These are phyloP conservation scores for Phytopythium oedochilum DNA, from an alignment of 352 stramenopile genomes.

Conservation along the genomic window DNA sequence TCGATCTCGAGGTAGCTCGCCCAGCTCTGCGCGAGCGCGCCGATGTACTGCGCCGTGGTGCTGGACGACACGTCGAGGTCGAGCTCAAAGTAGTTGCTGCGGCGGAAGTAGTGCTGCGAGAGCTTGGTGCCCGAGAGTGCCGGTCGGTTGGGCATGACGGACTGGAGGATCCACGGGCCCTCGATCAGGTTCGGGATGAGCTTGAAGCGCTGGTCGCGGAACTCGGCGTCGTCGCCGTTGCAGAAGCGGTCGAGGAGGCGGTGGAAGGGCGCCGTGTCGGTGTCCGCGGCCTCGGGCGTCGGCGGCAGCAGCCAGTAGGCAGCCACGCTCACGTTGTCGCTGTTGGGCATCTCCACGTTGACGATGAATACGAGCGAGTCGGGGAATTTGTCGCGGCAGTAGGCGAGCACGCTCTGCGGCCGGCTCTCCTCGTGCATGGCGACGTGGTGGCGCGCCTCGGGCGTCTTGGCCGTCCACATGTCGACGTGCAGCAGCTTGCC, in stretches of 20 bases:
- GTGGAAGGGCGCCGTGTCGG: constrained; percentile 39
- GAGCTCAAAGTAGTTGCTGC: constrained; percentile 82
- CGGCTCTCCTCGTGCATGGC: constrained; percentile 40
- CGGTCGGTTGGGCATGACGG: constrained; percentile 77
- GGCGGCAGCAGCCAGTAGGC: constrained; percentile 66
- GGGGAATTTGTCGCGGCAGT: constrained; percentile 35
- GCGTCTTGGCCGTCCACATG: constrained; percentile 40
- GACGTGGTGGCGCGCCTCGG: constrained; percentile 47
- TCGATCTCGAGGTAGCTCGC: constrained; percentile 71
- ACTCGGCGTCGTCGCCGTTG: constrained; percentile 35
- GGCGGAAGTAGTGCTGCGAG: constrained; percentile 79
- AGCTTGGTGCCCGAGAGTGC: constrained; percentile 85
- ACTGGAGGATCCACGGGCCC: constrained; percentile 79
- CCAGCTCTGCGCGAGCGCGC: constrained; percentile 77
- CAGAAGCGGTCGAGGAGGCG: constrained; percentile 52
- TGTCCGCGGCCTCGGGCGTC: constrained; percentile 8
- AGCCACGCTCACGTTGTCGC: constrained; percentile 66
- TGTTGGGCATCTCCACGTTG: constrained; percentile 79
- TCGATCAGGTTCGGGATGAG: constrained; percentile 85
- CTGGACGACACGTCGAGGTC: constrained; percentile 83
- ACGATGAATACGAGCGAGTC: constrained; percentile 81
- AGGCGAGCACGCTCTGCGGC: constrained; percentile 41
- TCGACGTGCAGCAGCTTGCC: constrained; percentile 65
- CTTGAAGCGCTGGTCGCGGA: constrained; percentile 82
- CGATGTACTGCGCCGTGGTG: constrained; percentile 70